phyloP scores from a whole-genome alignment of 164 flowering plant species.

The Tetrastigma voinierianum region DNA sequence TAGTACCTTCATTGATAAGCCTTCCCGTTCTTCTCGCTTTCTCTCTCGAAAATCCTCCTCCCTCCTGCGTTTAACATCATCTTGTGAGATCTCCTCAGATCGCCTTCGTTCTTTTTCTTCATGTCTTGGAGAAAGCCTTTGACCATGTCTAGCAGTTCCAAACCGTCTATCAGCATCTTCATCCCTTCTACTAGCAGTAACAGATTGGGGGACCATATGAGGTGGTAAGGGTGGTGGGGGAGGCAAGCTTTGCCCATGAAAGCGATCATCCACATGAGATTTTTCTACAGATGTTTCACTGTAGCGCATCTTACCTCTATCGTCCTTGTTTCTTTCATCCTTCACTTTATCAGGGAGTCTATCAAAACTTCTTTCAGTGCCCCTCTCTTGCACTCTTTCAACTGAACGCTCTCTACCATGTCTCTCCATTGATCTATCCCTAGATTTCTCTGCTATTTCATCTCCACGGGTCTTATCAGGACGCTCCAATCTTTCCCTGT shows the following conservation, averaged over 20 bases:
- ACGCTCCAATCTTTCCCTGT: constrained; percentile 70
- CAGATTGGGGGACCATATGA: constrained; percentile 78
- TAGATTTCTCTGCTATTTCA: constrained; percentile 55
- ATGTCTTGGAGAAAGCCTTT: constrained; percentile 89
- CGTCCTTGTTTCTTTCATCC: constrained; percentile 77
- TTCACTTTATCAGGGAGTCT: constrained; percentile 50
- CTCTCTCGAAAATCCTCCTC: constrained; percentile 94
- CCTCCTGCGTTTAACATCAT: constrained; percentile 84
- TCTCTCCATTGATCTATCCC: constrained; percentile 86
- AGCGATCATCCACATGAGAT: constrained; percentile 69
- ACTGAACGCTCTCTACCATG: constrained; percentile 82
- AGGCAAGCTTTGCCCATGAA: constrained; percentile 89
- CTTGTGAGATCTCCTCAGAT: constrained; percentile 88
- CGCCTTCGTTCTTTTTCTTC: constrained; percentile 92
- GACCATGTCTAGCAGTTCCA: constrained; percentile 65
- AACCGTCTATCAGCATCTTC: constrained; percentile 86
- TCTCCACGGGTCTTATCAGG: constrained; percentile 66
- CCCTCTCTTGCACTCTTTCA: constrained; percentile 67
- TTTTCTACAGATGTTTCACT: constrained; percentile 64
- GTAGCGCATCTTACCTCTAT: constrained; percentile 54
- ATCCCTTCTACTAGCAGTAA: constrained; percentile 67
- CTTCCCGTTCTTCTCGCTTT: constrained; percentile 88
- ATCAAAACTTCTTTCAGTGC: constrained; percentile 57
- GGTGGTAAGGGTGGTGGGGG: constrained; percentile 98
- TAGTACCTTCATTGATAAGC: constrained; percentile 60